A percentile compares a stretch with the other conserved stretches of the same genome.
phyloP scores from a whole-genome alignment of 73 alveolate genomes.

The Paramecium caudatum region DNA sequence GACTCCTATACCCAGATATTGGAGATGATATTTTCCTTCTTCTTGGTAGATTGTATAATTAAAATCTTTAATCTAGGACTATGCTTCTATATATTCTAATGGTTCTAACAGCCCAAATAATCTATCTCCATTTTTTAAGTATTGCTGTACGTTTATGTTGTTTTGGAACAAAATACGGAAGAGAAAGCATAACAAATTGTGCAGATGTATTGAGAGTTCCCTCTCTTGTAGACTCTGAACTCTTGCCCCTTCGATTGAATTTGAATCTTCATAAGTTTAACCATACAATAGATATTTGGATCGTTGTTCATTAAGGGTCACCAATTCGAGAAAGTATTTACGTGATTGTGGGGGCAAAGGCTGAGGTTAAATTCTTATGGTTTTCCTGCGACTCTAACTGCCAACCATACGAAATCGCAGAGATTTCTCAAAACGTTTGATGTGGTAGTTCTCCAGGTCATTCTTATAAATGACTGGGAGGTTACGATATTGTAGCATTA shows the following conservation, averaged over 20 bases:
- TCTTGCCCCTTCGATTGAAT: constrained; percentile 11
- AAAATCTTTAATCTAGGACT: neutral
- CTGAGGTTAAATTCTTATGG: constrained; percentile 9
- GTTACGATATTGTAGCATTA: neutral
- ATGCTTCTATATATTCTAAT: neutral
- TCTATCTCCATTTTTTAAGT: constrained; percentile 1
- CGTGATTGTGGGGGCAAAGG: neutral
- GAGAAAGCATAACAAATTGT: neutral
- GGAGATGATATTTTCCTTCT: constrained; percentile 25
- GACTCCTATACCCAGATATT: constrained; percentile 10
- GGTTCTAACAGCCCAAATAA: constrained; percentile 13
- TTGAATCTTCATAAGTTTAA: constrained; percentile 12
- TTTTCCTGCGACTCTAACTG: neutral
- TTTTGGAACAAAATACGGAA: neutral
- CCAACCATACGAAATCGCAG: neutral
- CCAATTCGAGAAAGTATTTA: neutral
- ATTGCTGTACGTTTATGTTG: neutral
- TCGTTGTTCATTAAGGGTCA: neutral
- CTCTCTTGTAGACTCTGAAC: neutral
- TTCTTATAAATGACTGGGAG: neutral
- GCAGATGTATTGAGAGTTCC: constrained; percentile 12
- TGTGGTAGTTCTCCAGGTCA: constrained; percentile 23
- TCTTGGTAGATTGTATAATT: neutral
- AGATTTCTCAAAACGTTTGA: neutral
- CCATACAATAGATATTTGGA: constrained; percentile 28